Conservation (phyloP, 2,329 filamentous ascomycete species). For the Mycosphaerella arachidis region DNA sequence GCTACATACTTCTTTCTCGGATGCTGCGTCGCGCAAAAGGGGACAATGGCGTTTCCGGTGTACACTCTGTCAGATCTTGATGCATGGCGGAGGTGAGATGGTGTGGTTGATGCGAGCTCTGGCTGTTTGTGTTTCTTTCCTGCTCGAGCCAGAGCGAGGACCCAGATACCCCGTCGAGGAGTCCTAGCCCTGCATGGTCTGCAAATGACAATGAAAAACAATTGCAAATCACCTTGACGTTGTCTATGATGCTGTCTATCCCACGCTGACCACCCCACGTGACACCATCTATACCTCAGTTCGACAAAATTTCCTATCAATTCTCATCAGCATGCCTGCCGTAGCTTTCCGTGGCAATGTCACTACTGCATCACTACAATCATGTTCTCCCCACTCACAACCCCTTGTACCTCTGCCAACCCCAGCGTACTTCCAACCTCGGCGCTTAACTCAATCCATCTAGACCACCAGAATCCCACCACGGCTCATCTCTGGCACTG, state of each 20-base stretch:
- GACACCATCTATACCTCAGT: not conserved
- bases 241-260: not conserved
- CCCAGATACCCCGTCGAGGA: constrained; percentile 39
- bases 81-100: constrained; percentile 29
- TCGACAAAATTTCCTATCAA: not conserved
- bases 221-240: constrained; percentile 3
- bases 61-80: not conserved
- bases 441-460: not conserved
- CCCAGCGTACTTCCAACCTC: not conserved
- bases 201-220: constrained; percentile 14
- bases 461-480: not conserved
- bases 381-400: not conserved
- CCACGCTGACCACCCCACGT: not conserved
- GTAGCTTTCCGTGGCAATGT: not conserved
- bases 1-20: not conserved
- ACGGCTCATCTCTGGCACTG: not conserved
- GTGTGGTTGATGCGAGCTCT: constrained; percentile 21
- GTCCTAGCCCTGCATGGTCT: constrained; percentile 36
- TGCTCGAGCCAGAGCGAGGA: constrained; percentile 19
- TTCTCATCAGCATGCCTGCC: not conserved
- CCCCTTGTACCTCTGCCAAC: not conserved
- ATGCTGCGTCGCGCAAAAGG: constrained; percentile 1
- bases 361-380: not conserved
- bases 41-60: constrained; percentile 6
- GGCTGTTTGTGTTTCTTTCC: constrained; percentile 16